These are phyloP conservation scores for Fomitiporia mediterranea DNA, from an alignment of 1,284 basidiomycete genomes.

Conservation along the genomic window DNA sequence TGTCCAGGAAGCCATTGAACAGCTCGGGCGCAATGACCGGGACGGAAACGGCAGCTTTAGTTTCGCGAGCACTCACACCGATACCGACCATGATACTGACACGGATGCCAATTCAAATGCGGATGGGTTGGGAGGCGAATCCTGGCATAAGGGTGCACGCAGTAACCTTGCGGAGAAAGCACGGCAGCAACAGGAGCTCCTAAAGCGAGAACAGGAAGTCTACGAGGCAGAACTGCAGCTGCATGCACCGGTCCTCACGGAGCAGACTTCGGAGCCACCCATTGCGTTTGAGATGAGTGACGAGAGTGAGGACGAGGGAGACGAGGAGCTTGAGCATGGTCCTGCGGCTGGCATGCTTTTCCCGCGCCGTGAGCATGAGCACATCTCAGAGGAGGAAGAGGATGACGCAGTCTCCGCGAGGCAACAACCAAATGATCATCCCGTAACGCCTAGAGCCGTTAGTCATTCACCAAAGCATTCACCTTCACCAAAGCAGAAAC, in stretches of 20 bases:
- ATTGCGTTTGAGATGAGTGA: conserved; percentile 76
- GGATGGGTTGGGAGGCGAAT: conserved; percentile 38
- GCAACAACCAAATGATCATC: conserved; percentile 12
- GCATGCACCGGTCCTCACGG: conserved; percentile 25
- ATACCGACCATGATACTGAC: conserved; percentile 51
- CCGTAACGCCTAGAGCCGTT: conserved; percentile 9
- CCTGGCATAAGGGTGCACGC: conserved; percentile 63
- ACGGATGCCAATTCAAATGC: conserved; percentile 39
- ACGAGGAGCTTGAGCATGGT: conserved; percentile 38
- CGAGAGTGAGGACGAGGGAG: conserved; percentile 67
- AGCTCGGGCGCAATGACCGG: conserved; percentile 52
- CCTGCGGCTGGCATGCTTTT: conserved; percentile 11
- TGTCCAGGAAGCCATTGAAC: conserved; percentile 81
- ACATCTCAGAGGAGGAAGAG: conserved; percentile 68
- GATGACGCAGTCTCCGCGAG: conserved; percentile 33
- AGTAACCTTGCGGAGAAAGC: conserved; percentile 74
- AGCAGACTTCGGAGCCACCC: conserved; percentile 47
- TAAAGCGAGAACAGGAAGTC: conserved; percentile 49
- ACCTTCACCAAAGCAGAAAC: too few relatives aligned
- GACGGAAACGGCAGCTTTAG: conserved; percentile 67
- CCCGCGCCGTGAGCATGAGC: conserved; percentile 37
- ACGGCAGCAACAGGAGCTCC: conserved; percentile 39
- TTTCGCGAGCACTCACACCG: conserved; percentile 56
- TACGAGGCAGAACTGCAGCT: conserved; percentile 33
- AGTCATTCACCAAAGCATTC: conserved; percentile 1